Evolutionary conservation across 164 flowering plant species (phyloP).

Genomic region (Kalanchoe fedtschenkoi): DNA sequence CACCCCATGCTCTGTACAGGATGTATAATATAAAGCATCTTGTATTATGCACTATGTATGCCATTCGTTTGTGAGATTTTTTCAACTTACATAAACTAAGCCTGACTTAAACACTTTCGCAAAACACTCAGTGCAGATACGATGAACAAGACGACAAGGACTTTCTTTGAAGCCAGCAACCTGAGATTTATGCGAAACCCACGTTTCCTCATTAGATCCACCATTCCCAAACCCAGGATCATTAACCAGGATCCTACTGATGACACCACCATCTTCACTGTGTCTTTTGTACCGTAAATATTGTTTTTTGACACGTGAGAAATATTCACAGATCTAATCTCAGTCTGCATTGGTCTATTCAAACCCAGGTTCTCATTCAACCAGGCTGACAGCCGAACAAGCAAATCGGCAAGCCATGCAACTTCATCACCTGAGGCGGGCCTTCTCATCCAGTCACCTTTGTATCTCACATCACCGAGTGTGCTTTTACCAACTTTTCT

Average conservation of each 20-base stretch:
- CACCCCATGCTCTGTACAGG: too few relatives aligned
- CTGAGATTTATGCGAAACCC: constrained; percentile 66
- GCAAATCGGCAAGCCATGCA: constrained; percentile 73
- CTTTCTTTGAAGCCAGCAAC: constrained; percentile 63
- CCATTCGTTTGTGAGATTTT: background rate
- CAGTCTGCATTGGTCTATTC: constrained; percentile 18
- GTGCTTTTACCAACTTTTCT: constrained; percentile 36
- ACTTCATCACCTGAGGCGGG: constrained; percentile 68
- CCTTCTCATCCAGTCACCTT: constrained; percentile 87
- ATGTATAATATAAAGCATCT: background rate
- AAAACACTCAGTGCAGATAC: constrained; percentile 18
- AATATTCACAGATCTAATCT: constrained; percentile 25
- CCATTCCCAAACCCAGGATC: constrained; percentile 15
- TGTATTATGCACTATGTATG: too few relatives aligned
- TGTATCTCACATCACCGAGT: constrained; percentile 39
- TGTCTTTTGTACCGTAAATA: constrained; percentile 36
- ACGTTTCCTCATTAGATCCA: constrained; percentile 38
- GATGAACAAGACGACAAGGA: constrained; percentile 34
- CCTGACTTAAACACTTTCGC: constrained; percentile 26
- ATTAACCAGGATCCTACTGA: constrained; percentile 35
- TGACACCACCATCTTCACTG: constrained; percentile 23
- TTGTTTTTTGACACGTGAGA: constrained; percentile 14
- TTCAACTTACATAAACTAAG: background rate
- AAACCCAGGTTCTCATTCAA: constrained; percentile 56
- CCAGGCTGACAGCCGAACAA: constrained; percentile 48